Percentiles rank a stretch among this genome's conserved stretches.
Evolutionary conservation across 768 basidiomycete genomes (phyloP).

Genomic region (Trametes coccinea): DNA sequence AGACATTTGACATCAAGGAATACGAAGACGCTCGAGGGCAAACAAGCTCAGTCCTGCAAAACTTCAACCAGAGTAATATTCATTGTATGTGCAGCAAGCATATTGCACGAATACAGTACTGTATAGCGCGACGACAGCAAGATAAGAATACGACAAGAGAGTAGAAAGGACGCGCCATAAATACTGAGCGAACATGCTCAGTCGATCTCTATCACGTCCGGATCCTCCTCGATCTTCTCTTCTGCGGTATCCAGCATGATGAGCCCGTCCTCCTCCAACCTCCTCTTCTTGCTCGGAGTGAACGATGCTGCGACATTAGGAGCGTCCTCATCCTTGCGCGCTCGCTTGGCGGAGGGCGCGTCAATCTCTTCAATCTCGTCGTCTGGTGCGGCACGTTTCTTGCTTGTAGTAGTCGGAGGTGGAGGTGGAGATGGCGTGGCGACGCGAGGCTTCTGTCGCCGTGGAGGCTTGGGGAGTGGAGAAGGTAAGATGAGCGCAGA

Average conservation of each 20-base stretch:
- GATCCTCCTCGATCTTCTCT: slow-evolving; percentile 49
- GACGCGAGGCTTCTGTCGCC: slow-evolving; percentile 34
- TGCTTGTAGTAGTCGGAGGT: slow-evolving; percentile 36
- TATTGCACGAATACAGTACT: background rate
- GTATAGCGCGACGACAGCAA: slow-evolving; percentile 8
- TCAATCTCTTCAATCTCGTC: slow-evolving; percentile 40
- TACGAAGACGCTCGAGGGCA: no score
- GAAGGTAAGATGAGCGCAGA: slow-evolving; percentile 64
- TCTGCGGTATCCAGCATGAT: slow-evolving; percentile 61
- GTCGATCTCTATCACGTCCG: slow-evolving; percentile 59
- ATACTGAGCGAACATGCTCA: slow-evolving; percentile 19
- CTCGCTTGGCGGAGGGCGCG: slow-evolving; percentile 59
- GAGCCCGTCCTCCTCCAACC: slow-evolving; percentile 74
- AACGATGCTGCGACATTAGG: slow-evolving; percentile 24
- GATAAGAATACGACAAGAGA: slow-evolving; percentile 17
- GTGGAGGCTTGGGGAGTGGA: slow-evolving; percentile 59
- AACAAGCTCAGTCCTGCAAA: no score
- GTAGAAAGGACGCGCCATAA: background rate
- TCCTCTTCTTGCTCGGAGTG: slow-evolving; percentile 65
- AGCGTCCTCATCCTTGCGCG: slow-evolving; percentile 30
- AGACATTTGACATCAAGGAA: no score
- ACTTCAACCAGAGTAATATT: no score
- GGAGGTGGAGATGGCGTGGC: slow-evolving; percentile 46
- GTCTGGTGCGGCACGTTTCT: slow-evolving; percentile 60
- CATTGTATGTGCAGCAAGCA: no score